These are phyloP conservation scores for Globisporangium megalacanthum DNA, from an alignment of 352 stramenopile genomes.

Conservation along the genomic window DNA sequence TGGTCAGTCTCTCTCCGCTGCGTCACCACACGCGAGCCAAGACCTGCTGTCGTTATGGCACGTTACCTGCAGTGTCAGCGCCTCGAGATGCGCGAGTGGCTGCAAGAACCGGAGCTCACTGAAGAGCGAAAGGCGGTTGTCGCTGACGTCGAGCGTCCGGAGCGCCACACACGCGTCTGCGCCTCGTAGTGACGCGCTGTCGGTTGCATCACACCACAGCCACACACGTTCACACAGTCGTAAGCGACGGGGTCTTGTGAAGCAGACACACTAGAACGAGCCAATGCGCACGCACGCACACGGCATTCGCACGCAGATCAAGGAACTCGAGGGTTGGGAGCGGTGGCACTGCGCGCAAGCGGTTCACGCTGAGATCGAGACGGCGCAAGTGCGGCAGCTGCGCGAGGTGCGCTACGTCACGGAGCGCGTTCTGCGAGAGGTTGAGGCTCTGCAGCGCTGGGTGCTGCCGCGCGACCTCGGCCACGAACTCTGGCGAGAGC, in stretches of 20 bases:
- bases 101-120: slow-evolving; percentile 52
- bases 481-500: slow-evolving; percentile 58
- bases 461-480: slow-evolving; percentile 53
- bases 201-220: neutral
- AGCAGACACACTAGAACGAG: neutral
- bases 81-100: slow-evolving; percentile 30
- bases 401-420: slow-evolving; percentile 40
- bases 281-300: slow-evolving; percentile 22
- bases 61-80: slow-evolving; percentile 35
- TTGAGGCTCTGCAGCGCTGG: slow-evolving; percentile 59
- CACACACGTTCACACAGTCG: neutral
- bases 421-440: slow-evolving; percentile 51
- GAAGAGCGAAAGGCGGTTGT: slow-evolving; percentile 45
- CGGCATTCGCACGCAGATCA: slow-evolving; percentile 42
- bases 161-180: slow-evolving; percentile 22
- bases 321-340: slow-evolving; percentile 32
- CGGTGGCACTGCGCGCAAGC: slow-evolving; percentile 27
- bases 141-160: slow-evolving; percentile 31
- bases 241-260: neutral
- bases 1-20: neutral
- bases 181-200: slow-evolving; percentile 40
- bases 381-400: slow-evolving; percentile 40
- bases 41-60: too few species aligned
- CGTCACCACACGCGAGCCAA: neutral
- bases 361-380: slow-evolving; percentile 61